Conservation (phyloP, 2,329 filamentous ascomycete species). For the Aspergillus clavatus region DNA sequence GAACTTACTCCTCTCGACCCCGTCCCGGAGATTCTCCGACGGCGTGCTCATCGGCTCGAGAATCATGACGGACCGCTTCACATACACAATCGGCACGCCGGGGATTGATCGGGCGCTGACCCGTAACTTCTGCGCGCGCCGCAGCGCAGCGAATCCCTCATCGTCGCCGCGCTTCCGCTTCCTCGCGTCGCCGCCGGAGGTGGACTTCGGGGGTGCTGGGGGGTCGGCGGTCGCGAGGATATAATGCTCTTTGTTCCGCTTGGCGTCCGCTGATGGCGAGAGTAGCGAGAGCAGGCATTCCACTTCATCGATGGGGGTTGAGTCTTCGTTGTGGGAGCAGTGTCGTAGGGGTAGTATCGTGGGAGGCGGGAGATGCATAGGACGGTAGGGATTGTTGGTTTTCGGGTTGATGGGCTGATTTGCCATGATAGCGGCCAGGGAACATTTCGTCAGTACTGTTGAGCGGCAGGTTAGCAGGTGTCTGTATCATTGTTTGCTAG, state of each 20-base stretch:
- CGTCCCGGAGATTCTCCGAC: constrained; percentile 40
- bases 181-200: constrained; percentile 19
- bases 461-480: constrained; percentile 24
- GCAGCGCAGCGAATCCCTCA: constrained; percentile 29
- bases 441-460: constrained; percentile 70
- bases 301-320: constrained; percentile 40
- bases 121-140: constrained; percentile 33
- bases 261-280: constrained; percentile 33
- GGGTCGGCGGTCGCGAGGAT: constrained; percentile 44
- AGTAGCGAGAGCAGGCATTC: constrained; percentile 44
- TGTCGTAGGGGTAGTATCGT: constrained; percentile 43
- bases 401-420: constrained; percentile 35
- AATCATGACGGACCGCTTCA: constrained; percentile 49
- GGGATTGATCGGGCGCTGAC: constrained; percentile 40
- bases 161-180: constrained; percentile 33
- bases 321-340: constrained; percentile 43
- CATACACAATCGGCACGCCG: constrained; percentile 48
- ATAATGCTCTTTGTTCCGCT: constrained; percentile 47
- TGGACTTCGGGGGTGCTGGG: constrained; percentile 21
- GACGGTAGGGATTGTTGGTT: constrained; percentile 37
- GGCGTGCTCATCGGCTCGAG: constrained; percentile 45
- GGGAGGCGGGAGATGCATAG: constrained; percentile 42
- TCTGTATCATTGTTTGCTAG: not conserved
- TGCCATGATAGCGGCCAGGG: constrained; percentile 42
- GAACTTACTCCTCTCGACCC: constrained; percentile 45